Base-by-base conservation (phyloP, 495 filamentous ascomycete species). In the Podospora bellae-mahoneyi region DNA sequence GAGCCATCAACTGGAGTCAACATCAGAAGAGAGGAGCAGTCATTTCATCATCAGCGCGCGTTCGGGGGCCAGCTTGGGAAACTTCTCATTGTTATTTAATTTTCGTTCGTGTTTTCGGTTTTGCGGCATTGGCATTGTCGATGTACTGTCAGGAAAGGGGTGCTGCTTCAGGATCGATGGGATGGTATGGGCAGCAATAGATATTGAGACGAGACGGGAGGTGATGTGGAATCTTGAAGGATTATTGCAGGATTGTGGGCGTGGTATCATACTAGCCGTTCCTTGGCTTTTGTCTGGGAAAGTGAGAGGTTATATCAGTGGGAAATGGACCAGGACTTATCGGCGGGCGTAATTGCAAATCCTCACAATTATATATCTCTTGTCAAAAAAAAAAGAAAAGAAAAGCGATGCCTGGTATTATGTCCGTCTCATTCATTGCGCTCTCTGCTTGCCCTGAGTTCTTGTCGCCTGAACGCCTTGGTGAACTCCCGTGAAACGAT, bases 81-180 rank as follows among this genome's bases (percentile, higher is more conserved):
- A 48, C 13, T 48, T 48, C 18, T 48, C 39, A 48, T 48, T 48
- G 39, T 48, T 48, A 48, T 18, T 48, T 48, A 18, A 48, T 48
- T 48, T 48, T 66, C 61, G 28, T 66, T 57, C 64, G n/a, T 39
- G 34, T 66, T 48, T 1, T 55, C 20, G 66, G 60, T 39, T 66
- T 66, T 56, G 66, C 69, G 20, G 27, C 61, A 57, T 32, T 39
- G 66, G 71, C 68, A 70, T 68, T 57, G 64, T 70, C 13, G 9
- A 48, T 48, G 39, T 48, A 13, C 39, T 48, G 39, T 48, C 39
- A 48, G 39, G 39, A 48, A 48, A 48, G 39, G 9, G 39, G 13
- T 70, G 15, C 20, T 60, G 55, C 44, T 65, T 60, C 34, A 30
- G 39, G 39, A 48, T 48, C 9, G 39, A 48, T 48, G 39, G 39